Base-by-base conservation (phyloP, 148 eudicot genomes). In the Amaranthus cruentus region DNA sequence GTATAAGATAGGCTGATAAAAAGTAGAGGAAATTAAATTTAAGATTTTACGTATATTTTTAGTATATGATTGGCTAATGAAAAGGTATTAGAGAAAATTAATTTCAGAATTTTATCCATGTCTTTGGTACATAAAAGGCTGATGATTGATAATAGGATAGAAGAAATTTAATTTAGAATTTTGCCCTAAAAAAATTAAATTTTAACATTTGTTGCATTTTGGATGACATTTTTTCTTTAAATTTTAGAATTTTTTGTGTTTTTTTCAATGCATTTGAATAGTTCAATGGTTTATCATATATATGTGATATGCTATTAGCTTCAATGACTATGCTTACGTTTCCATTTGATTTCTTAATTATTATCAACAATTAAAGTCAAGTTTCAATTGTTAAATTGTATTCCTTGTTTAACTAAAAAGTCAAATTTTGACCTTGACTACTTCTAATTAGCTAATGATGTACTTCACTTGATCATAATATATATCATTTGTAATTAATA, bases 401-500 rank as follows among this genome's bases (percentile, higher is more conserved):
- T 46, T 47, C 47, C 62, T 8, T 4, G 38, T 3, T 70, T 56
- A 57, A 4, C 55, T 28, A 51, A 71, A 4, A 43, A 59, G 66
- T 62, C 68, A 73, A 60, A 51, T 51, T 50, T 7, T 73, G 54
- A 63, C 65, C 38, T 57, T 13, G 43, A 49, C 10, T 15, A 14
- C n/a, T 28, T 73, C 69, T 63, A 60, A 9, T 6, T 55, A 15
- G 38, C 11, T 43, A 21, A 43, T 15, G 44, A 14, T 46, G 49
- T 14, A 46, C 68, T 46, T 64, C 5, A 46, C 7, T 4, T 6
- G 4, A 60, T 60, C 46, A 60, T 6, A 21, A 14, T 7, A 28
- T 28, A 28, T 28, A 28, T 28, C 38, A 28, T 60, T 21, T 6
- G 38, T 60, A 60, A 60, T 0, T 7, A 28, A 28, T 63, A 43